Base-by-base conservation (phyloP, 1,284 basidiomycete genomes). In the Cryptococcus sp. region DNA sequence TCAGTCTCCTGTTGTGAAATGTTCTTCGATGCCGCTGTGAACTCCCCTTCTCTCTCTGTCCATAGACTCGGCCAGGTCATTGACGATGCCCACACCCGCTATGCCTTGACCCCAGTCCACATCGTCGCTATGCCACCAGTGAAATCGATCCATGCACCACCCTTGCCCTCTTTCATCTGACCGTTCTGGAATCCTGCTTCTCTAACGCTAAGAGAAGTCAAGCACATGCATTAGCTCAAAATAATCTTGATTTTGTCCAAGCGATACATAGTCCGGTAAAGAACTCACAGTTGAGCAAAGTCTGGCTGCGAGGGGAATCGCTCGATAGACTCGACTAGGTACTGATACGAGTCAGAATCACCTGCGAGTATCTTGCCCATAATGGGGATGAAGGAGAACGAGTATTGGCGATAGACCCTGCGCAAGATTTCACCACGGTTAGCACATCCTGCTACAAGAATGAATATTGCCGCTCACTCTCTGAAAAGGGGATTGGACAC, bases 311-410 rank as follows among this genome's bases (percentile, higher is more conserved):
- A 82, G 37, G 95, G 95, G 83, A 99, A 99, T 66, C 86, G 86
- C 57, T 93, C 89, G 70, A 99, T 99, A 39, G 93, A 97, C 79
- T 99, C 96, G 52, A 99, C 91, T 45, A 99, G 84, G 78, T 99
- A 99, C 78, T 96, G 92, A 79, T 99, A 99, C 19, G 93, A 96
- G 34, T 87, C 89, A 39, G 94, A 85, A 78, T 99, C 95, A 3
- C 91, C 91, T 8, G 94, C 91, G n/a, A 99, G 83, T 68, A 99
- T 88, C 52, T 93, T 94, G 23, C 96, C 96, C 44, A 99, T 79
- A 20, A 96, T 83, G 5, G 96, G 96, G 70, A 99, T 94, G 58
- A 98, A 85, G 5, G 89, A 87, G 84, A 99, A 99, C 13, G 95
- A 98, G 78, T 97, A 99, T 67, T 92, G 88, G 67, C 93, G 89